Percentiles rank a stretch among this genome's conserved stretches.
These are phyloP conservation scores for Papilionanthe hybrid DNA, from an alignment of 116 monocot genomes.

Conservation along the genomic window DNA sequence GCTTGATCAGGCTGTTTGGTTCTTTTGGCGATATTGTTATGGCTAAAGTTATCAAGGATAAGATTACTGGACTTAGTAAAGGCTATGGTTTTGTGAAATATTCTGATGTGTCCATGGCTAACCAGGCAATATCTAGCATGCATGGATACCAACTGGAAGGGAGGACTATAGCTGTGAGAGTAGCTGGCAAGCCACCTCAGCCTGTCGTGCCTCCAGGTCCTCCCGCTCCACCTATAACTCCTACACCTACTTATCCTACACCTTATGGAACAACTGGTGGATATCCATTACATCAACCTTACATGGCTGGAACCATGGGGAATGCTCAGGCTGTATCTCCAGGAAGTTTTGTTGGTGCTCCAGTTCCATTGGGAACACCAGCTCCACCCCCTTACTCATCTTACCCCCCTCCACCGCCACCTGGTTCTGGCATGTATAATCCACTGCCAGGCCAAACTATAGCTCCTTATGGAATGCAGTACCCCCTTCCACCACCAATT, in stretches of 20 bases:
- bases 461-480: slow-evolving; percentile 37
- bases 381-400: slow-evolving; percentile 49
- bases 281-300: slow-evolving; percentile 65
- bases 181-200: slow-evolving; percentile 82
- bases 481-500: slow-evolving; percentile 25
- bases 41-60: slow-evolving; percentile 85
- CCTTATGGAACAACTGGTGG: slow-evolving; percentile 32
- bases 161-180: slow-evolving; percentile 66
- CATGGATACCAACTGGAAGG: slow-evolving; percentile 73
- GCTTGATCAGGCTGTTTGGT: slow-evolving; percentile 51
- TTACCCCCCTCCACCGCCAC: slow-evolving; percentile 50
- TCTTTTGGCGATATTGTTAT: slow-evolving; percentile 77
- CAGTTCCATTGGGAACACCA: slow-evolving; percentile 59
- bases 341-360: slow-evolving; percentile 48
- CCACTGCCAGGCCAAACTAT: slow-evolving; percentile 35
- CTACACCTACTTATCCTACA: slow-evolving; percentile 21
- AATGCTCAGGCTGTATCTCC: slow-evolving; percentile 38
- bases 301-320: slow-evolving; percentile 28
- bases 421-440: slow-evolving; percentile 56
- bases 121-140: slow-evolving; percentile 67
- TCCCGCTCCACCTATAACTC: slow-evolving; percentile 24
- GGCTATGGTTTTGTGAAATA: slow-evolving; percentile 94
- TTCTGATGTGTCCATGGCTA: slow-evolving; percentile 58
- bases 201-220: slow-evolving; percentile 60
- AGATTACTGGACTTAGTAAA: slow-evolving; percentile 61